Base-by-base conservation (phyloP, 257 asterid genomes). In the Plectranthus barbatus region DNA sequence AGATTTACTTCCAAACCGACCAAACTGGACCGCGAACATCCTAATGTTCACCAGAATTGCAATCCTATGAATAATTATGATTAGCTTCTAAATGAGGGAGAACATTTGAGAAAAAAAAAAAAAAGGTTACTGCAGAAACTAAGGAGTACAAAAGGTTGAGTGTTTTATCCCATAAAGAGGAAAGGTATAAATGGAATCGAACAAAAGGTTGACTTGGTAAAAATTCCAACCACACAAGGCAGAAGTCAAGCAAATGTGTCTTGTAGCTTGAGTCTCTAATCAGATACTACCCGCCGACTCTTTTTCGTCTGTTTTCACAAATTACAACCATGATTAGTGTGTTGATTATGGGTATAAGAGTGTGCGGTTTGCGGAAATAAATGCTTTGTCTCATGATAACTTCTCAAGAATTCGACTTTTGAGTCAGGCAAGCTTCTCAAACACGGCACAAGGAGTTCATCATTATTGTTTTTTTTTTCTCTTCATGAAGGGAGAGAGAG, bases 381-480 rank as follows among this genome's bases (percentile, higher is more conserved):
- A 20, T 42, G 69, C 41, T 18, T 8, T 9, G 47, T 52, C 67
- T 5, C 67, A 70, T 60, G 37, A 45, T 47, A 44, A 56, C 17
- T 77, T 52, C 73, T 56, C 73, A 15, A 46, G n/a, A n/a, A n/a
- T n/a, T n/a, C n/a, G n/a, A n/a, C n/a, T n/a, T n/a, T n/a, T n/a
- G n/a, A n/a, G n/a, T n/a, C n/a, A n/a, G 66, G 29, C 76, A 60
- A 56, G 12, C 77, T 48, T 79, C 66, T 60, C 52, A 4, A 49
- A 79, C 88, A 72, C 88, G 85, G 77, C 77, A 74, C 42, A 36
- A 48, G 66, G 76, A 76, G 73, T 64, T 70, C 53, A 45, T 48
- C 76, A 58, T 44, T 2, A 56, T 62, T 50, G 39, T 61, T 33
- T 50, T 48, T 57, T 45, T 44, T 58, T 17, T 15, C 24, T 58